Evolutionary conservation across 129 eudicot species (phyloP).

Genomic region (Chrysanthemum makinoi): DNA sequence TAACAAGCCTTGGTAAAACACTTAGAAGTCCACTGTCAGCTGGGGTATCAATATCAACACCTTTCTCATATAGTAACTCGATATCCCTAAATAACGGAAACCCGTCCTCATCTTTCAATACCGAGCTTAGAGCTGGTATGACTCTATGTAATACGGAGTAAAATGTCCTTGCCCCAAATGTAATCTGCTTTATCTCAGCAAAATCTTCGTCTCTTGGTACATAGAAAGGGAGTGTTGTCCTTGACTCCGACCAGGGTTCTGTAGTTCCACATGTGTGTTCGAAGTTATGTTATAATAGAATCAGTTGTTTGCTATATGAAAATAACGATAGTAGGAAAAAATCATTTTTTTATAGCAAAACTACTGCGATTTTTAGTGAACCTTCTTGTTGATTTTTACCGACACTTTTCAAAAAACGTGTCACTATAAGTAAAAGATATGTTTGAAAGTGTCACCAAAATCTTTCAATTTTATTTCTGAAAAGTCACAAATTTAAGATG

Average conservation of each 20-base stretch:
- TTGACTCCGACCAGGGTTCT: slow-evolving; percentile 61
- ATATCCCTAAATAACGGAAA: slow-evolving; percentile 62
- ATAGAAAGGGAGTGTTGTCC: slow-evolving; percentile 39
- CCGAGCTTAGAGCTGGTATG: slow-evolving; percentile 39
- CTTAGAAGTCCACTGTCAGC: slow-evolving; percentile 1
- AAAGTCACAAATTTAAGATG: too few species aligned
- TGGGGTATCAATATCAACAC: slow-evolving; percentile 24
- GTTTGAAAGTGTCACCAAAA: too few species aligned
- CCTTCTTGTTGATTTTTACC: too few species aligned
- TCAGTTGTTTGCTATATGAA: too few species aligned
- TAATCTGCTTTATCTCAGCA: slow-evolving; percentile 47
- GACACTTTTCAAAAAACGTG: too few species aligned
- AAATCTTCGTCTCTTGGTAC: slow-evolving; percentile 85
- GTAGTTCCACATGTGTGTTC: slow-evolving; percentile 6
- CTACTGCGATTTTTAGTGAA: too few species aligned
- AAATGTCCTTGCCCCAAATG: slow-evolving; percentile 52
- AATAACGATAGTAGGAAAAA: too few species aligned
- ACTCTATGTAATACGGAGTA: slow-evolving; percentile 48
- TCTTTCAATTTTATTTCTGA: too few species aligned
- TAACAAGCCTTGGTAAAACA: slow-evolving; percentile 52
- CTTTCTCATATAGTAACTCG: slow-evolving; percentile 50
- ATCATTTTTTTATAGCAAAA: too few species aligned
- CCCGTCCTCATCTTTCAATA: slow-evolving; percentile 29
- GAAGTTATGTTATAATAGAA: too few species aligned
- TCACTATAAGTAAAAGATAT: too few species aligned